phyloP scores from a whole-genome alignment of 495 filamentous ascomycete genomes.

The Penicillium paradoxum region DNA sequence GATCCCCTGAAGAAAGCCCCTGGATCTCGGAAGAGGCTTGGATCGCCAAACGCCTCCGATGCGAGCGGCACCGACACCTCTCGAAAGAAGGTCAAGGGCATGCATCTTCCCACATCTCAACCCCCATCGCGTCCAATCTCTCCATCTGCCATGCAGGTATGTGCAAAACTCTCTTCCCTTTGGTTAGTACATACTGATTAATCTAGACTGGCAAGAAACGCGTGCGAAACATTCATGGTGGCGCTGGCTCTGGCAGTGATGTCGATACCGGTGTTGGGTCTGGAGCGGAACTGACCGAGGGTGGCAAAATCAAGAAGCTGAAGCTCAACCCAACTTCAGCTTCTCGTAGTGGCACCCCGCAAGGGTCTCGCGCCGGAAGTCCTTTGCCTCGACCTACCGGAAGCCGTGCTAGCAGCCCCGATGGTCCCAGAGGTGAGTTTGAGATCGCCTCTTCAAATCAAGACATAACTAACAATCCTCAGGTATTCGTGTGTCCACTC shows the following conservation, averaged over 20 bases:
- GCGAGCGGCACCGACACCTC: conserved; percentile 84
- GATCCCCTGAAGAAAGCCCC: conserved; percentile 54
- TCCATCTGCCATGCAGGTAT: conserved; percentile 35
- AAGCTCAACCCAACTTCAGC: conserved; percentile 51
- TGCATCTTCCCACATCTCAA: conserved; percentile 50
- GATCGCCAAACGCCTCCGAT: conserved; percentile 82
- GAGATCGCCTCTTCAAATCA: not conserved
- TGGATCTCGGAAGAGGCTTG: conserved; percentile 69
- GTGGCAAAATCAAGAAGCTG: conserved; percentile 63
- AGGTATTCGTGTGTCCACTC: conserved; percentile 28
- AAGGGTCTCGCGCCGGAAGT: conserved; percentile 50
- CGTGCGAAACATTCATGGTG: conserved; percentile 34
- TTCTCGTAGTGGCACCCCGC: conserved; percentile 51
- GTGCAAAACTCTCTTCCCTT: conserved; percentile 1
- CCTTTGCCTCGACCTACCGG: conserved; percentile 39
- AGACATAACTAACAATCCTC: not conserved
- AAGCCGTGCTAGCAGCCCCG: conserved; percentile 40
- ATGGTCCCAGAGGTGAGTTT: conserved; percentile 22
- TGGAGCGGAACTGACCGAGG: conserved; percentile 66
- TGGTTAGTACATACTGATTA: conserved; percentile 8
- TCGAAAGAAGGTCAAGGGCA: conserved; percentile 83
- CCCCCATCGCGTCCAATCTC: conserved; percentile 54
- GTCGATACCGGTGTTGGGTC: conserved; percentile 67
- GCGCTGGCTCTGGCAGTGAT: conserved; percentile 69
- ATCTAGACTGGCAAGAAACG: conserved; percentile 44